Base-by-base conservation (phyloP, 2,329 filamentous ascomycete species). In the Colletotrichum limetticola region DNA sequence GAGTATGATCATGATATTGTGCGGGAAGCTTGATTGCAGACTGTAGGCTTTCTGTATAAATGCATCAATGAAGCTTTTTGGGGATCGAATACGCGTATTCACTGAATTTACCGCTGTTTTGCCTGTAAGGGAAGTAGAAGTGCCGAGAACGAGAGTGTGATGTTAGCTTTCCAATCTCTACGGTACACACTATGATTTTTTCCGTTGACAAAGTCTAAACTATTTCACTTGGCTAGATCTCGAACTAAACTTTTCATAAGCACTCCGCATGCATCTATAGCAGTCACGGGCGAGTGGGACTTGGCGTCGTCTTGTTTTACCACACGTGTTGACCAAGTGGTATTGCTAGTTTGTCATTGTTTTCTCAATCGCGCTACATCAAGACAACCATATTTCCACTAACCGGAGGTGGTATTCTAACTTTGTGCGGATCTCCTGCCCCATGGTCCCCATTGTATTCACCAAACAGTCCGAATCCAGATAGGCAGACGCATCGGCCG, bases 1-100 rank as follows among this genome's bases (percentile, higher is more conserved):
- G 85, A 87, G 74, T 83, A 78, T 62, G 78, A 79, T 42, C 49
- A 67, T 26, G 74, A 68, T 12, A 12, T 69, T 22, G 68, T 72
- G 16, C 19, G 66, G 19, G 70, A 70, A 37, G 30, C 30, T 8
- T 72, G 32, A 53, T n/a, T 12, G 9, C 11, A 35, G 32, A 35
- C 11, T 2, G 24, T 28, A 16, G 9, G 12, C 11, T 9, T 26
- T 5, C 11, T 22, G 8, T 55, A 6, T 1, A 3, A 55, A 24
- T 26, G 9, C n/a, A 42, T 8, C 37, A 19, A 14, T 42, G 14
- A 8, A 42, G 5, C 37, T 19, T 19, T 42, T 6, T 16, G 37
- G 6, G 7, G 7, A 5, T 22, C 4, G 3, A 4, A n/a, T n/a
- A 9, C 42, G 42, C 19, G 19, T 49, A 11, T 22, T 49, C 19